Percentiles rank a stretch among this genome's conserved stretches.
phyloP scores from a whole-genome alignment of 2,329 filamentous ascomycete species.

The Chrysoporthe austroafricana region DNA sequence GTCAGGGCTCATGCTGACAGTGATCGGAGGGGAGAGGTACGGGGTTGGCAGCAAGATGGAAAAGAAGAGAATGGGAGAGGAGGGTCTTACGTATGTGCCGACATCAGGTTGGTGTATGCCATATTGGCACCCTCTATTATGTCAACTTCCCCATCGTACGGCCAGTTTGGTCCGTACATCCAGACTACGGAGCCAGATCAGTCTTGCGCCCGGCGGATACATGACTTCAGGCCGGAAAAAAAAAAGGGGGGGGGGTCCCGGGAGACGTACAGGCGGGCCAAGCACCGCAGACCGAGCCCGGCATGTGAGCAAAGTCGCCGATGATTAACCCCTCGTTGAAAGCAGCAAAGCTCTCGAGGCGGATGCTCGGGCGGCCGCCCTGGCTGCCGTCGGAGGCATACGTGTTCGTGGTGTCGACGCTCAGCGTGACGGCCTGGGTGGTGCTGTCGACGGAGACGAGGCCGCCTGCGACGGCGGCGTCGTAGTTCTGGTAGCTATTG shows the following conservation, averaged over 20 bases:
- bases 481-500: constrained; percentile 48
- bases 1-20: background rate
- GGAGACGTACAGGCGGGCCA: constrained; percentile 43
- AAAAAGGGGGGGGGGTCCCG: background rate
- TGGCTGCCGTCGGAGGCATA: constrained; percentile 47
- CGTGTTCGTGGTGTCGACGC: constrained; percentile 47
- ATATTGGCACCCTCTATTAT: constrained; percentile 73
- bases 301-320: constrained; percentile 54
- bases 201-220: background rate
- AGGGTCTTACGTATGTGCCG: constrained; percentile 57
- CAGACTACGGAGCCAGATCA: constrained; percentile 41
- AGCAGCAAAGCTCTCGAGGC: constrained; percentile 48
- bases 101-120: constrained; percentile 62
- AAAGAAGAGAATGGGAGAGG: background rate
- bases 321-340: constrained; percentile 53
- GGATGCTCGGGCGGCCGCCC: constrained; percentile 46
- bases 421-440: constrained; percentile 49
- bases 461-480: constrained; percentile 43
- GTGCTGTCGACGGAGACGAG: constrained; percentile 48
- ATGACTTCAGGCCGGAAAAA: too few species aligned
- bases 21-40: background rate
- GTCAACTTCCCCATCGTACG: constrained; percentile 66
- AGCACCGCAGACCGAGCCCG: constrained; percentile 50
- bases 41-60: background rate
- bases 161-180: constrained; percentile 63